Evolutionary conservation across 805 yeast species (phyloP).

Genomic region (Myxozyma melibiosi): DNA sequence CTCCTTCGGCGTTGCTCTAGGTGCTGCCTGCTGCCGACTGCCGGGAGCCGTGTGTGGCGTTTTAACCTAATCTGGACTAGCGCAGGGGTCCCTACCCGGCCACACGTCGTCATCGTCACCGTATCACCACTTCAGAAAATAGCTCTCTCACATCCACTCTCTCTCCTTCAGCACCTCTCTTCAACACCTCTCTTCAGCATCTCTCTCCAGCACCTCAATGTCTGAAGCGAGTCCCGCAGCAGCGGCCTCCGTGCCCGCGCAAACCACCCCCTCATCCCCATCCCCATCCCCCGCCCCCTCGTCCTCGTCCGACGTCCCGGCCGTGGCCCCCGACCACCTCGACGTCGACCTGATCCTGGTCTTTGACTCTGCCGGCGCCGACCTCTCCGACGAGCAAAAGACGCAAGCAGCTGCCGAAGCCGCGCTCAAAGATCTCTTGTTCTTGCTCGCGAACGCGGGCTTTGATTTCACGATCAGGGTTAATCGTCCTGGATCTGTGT

Average conservation of each 20-base stretch:
- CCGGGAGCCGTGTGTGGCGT: too few species aligned
- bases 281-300: slow-evolving; percentile 5
- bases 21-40: too few species aligned
- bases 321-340: slow-evolving; percentile 19
- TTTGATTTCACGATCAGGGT: slow-evolving; percentile 17
- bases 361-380: slow-evolving; percentile 14
- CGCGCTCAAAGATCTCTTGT: slow-evolving; percentile 5
- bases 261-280: neutral
- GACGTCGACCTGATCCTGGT: slow-evolving; percentile 21
- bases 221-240: slow-evolving; percentile 4
- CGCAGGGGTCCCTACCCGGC: too few species aligned
- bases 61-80: too few species aligned
- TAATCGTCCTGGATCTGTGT: slow-evolving; percentile 23
- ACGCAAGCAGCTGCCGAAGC: slow-evolving; percentile 5
- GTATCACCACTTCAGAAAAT: too few species aligned
- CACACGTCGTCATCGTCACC: too few species aligned
- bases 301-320: neutral
- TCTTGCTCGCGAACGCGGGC: slow-evolving; percentile 17
- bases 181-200: too few species aligned
- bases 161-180: too few species aligned
- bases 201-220: too few species aligned
- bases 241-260: neutral
- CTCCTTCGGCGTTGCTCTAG: too few species aligned
- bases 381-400: slow-evolving; percentile 8
- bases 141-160: too few species aligned